A percentile compares a stretch with the other conserved stretches of the same genome.
Conservation (phyloP, 345 rosid genomes). For the Moricandia moricandioides region DNA sequence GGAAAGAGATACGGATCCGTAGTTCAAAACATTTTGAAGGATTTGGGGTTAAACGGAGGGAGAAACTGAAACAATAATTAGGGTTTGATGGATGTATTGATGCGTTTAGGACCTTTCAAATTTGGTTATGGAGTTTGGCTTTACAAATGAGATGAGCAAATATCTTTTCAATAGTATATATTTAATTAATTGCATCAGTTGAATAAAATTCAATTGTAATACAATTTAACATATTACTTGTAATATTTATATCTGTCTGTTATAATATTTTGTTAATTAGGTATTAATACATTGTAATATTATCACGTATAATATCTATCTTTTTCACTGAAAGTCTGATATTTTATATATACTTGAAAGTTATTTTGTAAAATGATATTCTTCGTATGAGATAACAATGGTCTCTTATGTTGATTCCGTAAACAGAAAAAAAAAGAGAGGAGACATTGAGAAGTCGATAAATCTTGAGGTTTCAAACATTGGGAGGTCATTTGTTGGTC, state of each 20-base stretch:
- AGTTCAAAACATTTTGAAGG: constrained; percentile 22
- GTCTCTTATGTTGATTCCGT: neutral
- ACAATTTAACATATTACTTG: constrained; percentile 14
- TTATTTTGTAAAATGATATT: no score
- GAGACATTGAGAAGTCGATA: neutral
- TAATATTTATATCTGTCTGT: neutral
- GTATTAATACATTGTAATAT: constrained; percentile 2
- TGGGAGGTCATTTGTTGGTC: no score
- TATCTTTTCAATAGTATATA: neutral
- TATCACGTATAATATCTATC: neutral
- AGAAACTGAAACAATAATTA: neutral
- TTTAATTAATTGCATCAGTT: constrained; percentile 18
- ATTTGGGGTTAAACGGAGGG: constrained; percentile 31
- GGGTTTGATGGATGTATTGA: constrained; percentile 18
- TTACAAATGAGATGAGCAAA: constrained; percentile 29
- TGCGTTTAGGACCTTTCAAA: constrained; percentile 18
- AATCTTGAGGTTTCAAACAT: neutral
- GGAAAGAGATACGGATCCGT: neutral
- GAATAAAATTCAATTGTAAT: constrained; percentile 19
- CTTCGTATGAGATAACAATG: neutral
- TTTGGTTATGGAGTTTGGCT: neutral
- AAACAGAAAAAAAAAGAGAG: neutral
- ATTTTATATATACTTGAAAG: neutral
- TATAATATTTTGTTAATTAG: neutral
- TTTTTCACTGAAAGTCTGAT: neutral